These are phyloP conservation scores for Helotiales sp. DNA, from an alignment of 2,329 filamentous ascomycete species.

Conservation along the genomic window DNA sequence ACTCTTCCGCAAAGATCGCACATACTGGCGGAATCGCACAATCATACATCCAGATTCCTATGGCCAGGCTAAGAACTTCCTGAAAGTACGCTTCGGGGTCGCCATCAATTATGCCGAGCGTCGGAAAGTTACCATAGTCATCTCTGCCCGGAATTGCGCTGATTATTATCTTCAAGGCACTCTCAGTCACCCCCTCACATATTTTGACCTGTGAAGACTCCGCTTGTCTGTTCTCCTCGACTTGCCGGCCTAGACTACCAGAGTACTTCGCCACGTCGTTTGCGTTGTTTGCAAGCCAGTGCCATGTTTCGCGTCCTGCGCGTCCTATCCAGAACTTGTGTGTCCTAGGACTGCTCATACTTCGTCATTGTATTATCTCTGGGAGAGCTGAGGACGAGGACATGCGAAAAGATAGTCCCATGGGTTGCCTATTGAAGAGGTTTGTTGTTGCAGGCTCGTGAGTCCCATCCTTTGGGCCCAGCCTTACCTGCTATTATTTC, in stretches of 20 bases:
- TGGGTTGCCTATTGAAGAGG: background rate
- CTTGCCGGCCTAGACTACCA: background rate
- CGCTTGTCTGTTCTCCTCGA: background rate
- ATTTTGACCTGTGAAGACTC: background rate
- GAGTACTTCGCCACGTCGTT: constrained; percentile 1
- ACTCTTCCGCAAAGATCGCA: background rate
- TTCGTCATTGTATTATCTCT: background rate
- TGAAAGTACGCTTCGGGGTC: background rate
- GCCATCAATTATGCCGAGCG: background rate
- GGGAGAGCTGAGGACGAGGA: background rate
- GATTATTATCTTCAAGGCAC: constrained; percentile 3
- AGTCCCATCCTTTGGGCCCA: background rate
- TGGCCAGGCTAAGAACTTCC: constrained; percentile 4
- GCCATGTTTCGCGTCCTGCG: background rate
- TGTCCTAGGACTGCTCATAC: background rate
- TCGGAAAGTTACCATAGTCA: background rate
- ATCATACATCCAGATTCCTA: constrained; percentile 4
- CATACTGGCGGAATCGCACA: background rate
- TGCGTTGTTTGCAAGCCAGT: background rate
- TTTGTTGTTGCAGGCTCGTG: background rate
- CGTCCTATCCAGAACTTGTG: background rate
- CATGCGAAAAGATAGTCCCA: background rate
- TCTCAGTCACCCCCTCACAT: constrained; percentile 1
- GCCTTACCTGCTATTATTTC: background rate
- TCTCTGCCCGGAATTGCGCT: constrained; percentile 3